These are phyloP conservation scores for Coemansia sp. DNA, from an alignment of 192 early-diverging fungal genomes.

Conservation along the genomic window DNA sequence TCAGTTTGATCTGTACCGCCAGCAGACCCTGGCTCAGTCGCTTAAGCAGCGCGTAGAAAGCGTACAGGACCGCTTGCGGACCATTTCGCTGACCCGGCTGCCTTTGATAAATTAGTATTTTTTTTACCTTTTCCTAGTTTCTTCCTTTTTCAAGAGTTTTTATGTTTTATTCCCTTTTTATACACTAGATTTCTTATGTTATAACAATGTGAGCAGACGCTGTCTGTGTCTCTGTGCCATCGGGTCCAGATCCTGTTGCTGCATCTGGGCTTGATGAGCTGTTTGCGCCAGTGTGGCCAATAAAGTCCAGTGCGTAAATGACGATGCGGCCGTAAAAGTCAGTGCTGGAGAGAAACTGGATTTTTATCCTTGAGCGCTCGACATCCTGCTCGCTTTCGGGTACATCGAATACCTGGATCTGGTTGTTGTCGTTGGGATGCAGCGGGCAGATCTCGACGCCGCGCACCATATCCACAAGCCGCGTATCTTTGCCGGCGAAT, in stretches of 20 bases:
- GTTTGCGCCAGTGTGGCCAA: slow-evolving; percentile 44
- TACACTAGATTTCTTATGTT: not conserved
- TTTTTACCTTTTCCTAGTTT: not conserved
- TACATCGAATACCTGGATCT: slow-evolving; percentile 55
- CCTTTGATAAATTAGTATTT: not conserved
- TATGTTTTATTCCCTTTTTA: not conserved
- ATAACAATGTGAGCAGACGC: not conserved
- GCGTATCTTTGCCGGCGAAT: slow-evolving; percentile 75
- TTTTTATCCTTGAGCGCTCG: slow-evolving; percentile 18
- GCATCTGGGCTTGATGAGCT: not conserved
- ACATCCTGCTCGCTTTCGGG: slow-evolving; percentile 24
- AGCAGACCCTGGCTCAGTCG: slow-evolving; percentile 49
- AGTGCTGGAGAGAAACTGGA: slow-evolving; percentile 52
- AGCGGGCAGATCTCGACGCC: slow-evolving; percentile 53
- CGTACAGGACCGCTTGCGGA: slow-evolving; percentile 41
- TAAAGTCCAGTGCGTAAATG: slow-evolving; percentile 72
- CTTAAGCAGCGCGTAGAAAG: slow-evolving; percentile 39
- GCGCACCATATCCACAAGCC: slow-evolving; percentile 52
- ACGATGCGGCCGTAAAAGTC: slow-evolving; percentile 88
- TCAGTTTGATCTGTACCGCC: slow-evolving; percentile 49
- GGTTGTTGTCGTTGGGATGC: slow-evolving; percentile 78
- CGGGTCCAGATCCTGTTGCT: not conserved
- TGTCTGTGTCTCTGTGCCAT: not conserved
- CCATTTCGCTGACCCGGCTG: slow-evolving; percentile 9
- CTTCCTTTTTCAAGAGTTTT: slow-evolving; percentile 3